Conservation (phyloP, 306 rosid genomes). For the Trifolium pratense region DNA sequence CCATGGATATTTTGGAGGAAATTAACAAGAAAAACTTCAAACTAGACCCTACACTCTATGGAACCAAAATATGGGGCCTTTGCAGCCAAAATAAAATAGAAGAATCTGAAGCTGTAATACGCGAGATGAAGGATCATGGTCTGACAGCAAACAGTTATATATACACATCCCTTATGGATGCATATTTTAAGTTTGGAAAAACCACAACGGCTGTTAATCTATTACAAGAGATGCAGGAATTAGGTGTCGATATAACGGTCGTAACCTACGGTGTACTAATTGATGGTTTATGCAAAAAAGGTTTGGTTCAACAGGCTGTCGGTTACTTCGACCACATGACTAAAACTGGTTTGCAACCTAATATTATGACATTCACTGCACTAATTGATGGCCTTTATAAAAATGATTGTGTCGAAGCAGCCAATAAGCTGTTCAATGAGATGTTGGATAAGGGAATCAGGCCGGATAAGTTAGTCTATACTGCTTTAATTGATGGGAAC, state of each 20-base stretch:
- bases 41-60: slow-evolving; percentile 69
- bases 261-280: slow-evolving; percentile 84
- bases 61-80: slow-evolving; percentile 80
- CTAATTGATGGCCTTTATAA: slow-evolving; percentile 89
- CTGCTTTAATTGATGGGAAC: slow-evolving; percentile 83
- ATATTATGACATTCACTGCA: slow-evolving; percentile 78
- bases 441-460: slow-evolving; percentile 76
- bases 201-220: slow-evolving; percentile 63
- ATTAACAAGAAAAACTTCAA: slow-evolving; percentile 68
- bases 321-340: slow-evolving; percentile 65
- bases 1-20: slow-evolving; percentile 62
- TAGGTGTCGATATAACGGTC: slow-evolving; percentile 61
- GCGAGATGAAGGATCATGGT: slow-evolving; percentile 67
- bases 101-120: slow-evolving; percentile 62
- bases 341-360: slow-evolving; percentile 69
- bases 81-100: slow-evolving; percentile 69
- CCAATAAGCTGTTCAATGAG: slow-evolving; percentile 73
- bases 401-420: slow-evolving; percentile 63
- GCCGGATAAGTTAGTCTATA: slow-evolving; percentile 82
- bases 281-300: slow-evolving; percentile 89
- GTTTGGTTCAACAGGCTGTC: slow-evolving; percentile 70
- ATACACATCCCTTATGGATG: slow-evolving; percentile 78
- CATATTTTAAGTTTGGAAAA: slow-evolving; percentile 81
- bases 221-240: slow-evolving; percentile 72
- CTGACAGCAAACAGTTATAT: slow-evolving; percentile 66